phyloP scores from a whole-genome alignment of 345 rosid genomes.

The Melaleuca quinquenervia region DNA sequence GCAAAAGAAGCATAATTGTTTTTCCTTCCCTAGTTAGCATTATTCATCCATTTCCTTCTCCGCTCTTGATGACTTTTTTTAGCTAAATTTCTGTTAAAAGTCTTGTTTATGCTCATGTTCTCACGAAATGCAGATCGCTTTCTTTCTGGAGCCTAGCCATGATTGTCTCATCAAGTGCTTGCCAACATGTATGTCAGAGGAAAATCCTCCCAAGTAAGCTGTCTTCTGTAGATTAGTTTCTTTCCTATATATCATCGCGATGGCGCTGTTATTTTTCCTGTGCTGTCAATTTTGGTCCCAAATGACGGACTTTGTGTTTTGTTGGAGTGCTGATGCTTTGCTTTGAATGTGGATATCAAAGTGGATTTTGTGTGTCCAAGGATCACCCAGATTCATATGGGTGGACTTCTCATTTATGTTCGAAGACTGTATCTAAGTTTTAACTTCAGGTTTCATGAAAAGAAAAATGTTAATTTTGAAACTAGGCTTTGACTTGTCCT shows the following conservation, averaged over 20 bases:
- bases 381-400: not conserved
- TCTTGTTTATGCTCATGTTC: not conserved
- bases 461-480: not conserved
- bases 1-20: not conserved
- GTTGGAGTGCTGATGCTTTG: not conserved
- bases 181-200: slow-evolving; percentile 73
- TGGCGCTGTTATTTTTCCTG: not conserved
- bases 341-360: not conserved
- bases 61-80: not conserved
- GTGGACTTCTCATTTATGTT: not conserved
- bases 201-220: slow-evolving; percentile 68
- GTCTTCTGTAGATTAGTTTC: not conserved
- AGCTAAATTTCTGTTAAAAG: not conserved
- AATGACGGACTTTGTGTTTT: not conserved
- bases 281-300: not conserved
- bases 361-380: not conserved
- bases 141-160: slow-evolving; percentile 68
- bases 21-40: not conserved
- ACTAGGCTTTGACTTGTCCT: not conserved
- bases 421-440: not conserved
- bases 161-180: slow-evolving; percentile 83
- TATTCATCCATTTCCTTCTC: not conserved
- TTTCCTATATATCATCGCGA: not conserved
- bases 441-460: not conserved
- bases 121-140: slow-evolving; percentile 48